These are phyloP conservation scores for Alternaria atra DNA, from an alignment of 2,329 filamentous ascomycete genomes.

Conservation along the genomic window DNA sequence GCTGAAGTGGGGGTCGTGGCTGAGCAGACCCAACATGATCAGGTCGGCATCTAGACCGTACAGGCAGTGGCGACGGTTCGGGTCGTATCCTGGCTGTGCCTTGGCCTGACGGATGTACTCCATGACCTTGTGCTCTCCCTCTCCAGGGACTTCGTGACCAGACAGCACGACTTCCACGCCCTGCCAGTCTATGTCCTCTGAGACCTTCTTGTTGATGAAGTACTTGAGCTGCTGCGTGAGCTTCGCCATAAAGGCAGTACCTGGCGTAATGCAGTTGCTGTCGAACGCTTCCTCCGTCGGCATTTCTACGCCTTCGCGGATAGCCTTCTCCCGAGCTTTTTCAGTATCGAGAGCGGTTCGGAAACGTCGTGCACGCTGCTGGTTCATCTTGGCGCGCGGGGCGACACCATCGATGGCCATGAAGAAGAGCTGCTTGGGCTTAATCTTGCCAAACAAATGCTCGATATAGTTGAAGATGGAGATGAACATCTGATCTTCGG, in stretches of 20 bases:
- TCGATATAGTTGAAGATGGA: constrained; percentile 99
- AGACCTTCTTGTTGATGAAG: constrained; percentile 98
- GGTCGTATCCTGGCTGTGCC: constrained; percentile 89
- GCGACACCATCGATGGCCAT: constrained; percentile 99
- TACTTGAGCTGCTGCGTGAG: constrained; percentile 94
- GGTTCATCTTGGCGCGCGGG: constrained; percentile 99
- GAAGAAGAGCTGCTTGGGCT: constrained; percentile 97
- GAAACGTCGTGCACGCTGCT: constrained; percentile 94
- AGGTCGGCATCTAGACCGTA: constrained; percentile 97
- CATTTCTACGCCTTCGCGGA: constrained; percentile 87
- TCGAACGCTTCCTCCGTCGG: constrained; percentile 96
- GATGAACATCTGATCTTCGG: constrained; percentile 99
- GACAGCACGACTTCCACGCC: constrained; percentile 95
- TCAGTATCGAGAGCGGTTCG: constrained; percentile 92
- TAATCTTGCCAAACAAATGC: constrained; percentile 98
- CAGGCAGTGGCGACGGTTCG: constrained; percentile 93
- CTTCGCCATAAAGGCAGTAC: constrained; percentile 98
- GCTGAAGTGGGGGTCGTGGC: constrained; percentile 98
- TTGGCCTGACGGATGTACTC: constrained; percentile 99
- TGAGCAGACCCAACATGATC: constrained; percentile 97
- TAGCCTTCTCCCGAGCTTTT: constrained; percentile 88
- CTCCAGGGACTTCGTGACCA: constrained; percentile 95
- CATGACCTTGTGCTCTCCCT: constrained; percentile 99
- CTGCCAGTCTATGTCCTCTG: constrained; percentile 97
- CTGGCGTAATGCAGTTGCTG: constrained; percentile 98